These are phyloP conservation scores for Hyphodiscus hymeniophilus DNA, from an alignment of 495 filamentous ascomycete genomes.

Conservation along the genomic window DNA sequence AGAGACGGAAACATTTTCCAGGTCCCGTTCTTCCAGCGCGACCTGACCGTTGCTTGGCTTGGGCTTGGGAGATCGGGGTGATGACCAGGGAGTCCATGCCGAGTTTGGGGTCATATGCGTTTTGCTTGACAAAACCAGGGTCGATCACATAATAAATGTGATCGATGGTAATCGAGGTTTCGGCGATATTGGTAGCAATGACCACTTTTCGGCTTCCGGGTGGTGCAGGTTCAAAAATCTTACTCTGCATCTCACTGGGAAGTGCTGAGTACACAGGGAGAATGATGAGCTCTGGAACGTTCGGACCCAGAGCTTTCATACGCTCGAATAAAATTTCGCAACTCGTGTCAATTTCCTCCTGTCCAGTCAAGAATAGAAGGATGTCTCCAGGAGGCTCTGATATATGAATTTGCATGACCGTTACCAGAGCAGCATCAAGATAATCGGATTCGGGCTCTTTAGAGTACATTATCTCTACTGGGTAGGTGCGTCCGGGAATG, in stretches of 20 bases:
- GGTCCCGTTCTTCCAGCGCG: slow-evolving; percentile 91
- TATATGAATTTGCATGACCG: slow-evolving; percentile 97
- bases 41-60: slow-evolving; percentile 90
- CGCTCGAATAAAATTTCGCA: slow-evolving; percentile 90
- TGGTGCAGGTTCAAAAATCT: slow-evolving; percentile 89
- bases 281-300: slow-evolving; percentile 86
- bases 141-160: slow-evolving; percentile 97
- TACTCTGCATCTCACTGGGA: slow-evolving; percentile 87
- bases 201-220: slow-evolving; percentile 87
- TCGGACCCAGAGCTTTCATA: slow-evolving; percentile 90
- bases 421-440: slow-evolving; percentile 87
- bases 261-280: slow-evolving; percentile 91
- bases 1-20: slow-evolving; percentile 92
- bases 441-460: slow-evolving; percentile 95
- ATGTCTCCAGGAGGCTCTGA: slow-evolving; percentile 89
- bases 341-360: slow-evolving; percentile 95
- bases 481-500: slow-evolving; percentile 90
- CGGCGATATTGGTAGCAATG: slow-evolving; percentile 97
- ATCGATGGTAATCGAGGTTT: slow-evolving; percentile 96
- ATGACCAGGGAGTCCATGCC: slow-evolving; percentile 96
- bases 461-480: slow-evolving; percentile 91
- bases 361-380: slow-evolving; percentile 89
- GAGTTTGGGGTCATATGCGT: slow-evolving; percentile 91
- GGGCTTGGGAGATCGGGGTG: slow-evolving; percentile 91
- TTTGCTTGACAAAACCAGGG: slow-evolving; percentile 96